Percentiles rank a stretch among this genome's conserved stretches.
Conservation (phyloP, 495 filamentous ascomycete genomes). For the Aspergillus cavernicola region DNA sequence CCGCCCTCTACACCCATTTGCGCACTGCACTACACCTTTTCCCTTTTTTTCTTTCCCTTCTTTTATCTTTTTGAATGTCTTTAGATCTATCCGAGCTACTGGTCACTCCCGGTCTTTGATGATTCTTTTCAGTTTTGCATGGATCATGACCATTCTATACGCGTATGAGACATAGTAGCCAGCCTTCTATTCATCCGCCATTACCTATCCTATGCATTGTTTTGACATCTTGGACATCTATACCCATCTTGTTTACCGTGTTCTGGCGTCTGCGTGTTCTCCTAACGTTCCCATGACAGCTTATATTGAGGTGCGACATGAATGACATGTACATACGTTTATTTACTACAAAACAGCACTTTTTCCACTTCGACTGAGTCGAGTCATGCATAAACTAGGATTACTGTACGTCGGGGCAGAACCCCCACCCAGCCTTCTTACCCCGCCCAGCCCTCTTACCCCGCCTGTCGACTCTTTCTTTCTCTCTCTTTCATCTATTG, state of each 20-base stretch:
- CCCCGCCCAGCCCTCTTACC: too few relatives aligned
- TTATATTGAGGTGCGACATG: neutral
- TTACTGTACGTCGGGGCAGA: too few relatives aligned
- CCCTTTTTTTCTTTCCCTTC: neutral
- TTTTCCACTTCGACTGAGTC: too few relatives aligned
- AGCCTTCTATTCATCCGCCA: neutral
- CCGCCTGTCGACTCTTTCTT: too few relatives aligned
- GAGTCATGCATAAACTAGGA: too few relatives aligned
- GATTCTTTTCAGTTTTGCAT: neutral
- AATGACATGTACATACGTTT: constrained; percentile 24
- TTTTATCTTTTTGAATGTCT: neutral
- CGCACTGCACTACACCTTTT: too few relatives aligned
- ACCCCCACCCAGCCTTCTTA: too few relatives aligned
- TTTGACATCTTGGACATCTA: neutral
- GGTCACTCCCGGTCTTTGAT: neutral
- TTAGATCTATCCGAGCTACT: neutral
- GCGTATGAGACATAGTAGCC: neutral
- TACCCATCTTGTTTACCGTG: constrained; percentile 7
- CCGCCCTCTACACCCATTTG: too few relatives aligned
- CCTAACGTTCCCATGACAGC: neutral
- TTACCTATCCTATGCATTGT: constrained; percentile 7
- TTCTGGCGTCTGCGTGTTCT: neutral
- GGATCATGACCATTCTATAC: neutral
- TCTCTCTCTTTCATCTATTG: too few relatives aligned
- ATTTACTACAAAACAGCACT: too few relatives aligned